phyloP scores from a whole-genome alignment of 2,329 filamentous ascomycete genomes.

The Venturia carpophila region DNA sequence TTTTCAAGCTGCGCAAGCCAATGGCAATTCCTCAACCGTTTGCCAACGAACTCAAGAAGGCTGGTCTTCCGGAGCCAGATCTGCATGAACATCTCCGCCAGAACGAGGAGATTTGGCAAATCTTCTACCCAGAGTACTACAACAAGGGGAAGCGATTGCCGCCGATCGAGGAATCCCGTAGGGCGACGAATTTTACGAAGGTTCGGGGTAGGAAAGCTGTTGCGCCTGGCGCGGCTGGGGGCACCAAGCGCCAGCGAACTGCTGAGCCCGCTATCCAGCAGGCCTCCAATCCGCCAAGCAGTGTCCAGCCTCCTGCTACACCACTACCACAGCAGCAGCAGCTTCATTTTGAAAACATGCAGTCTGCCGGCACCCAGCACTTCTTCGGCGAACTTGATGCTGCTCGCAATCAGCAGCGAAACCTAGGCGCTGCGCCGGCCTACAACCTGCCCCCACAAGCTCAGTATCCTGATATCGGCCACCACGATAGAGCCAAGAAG shows the following conservation, averaged over 20 bases:
- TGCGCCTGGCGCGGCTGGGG: not conserved
- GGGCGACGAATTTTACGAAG: not conserved
- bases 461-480: not conserved
- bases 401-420: not conserved
- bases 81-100: conserved; percentile 6
- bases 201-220: not conserved
- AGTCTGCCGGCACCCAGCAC: not conserved
- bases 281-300: not conserved
- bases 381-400: not conserved
- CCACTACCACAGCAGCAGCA: not conserved
- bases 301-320: not conserved
- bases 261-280: not conserved
- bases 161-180: not conserved
- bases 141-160: not conserved
- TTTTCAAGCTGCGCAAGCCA: not conserved
- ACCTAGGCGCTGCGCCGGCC: not conserved
- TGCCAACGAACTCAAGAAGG: not conserved
- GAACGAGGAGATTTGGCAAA: not conserved
- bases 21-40: not conserved
- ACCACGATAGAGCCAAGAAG: not conserved
- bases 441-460: not conserved
- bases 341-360: not conserved
- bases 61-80: not conserved
- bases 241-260: not conserved
- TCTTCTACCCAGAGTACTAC: conserved; percentile 4